Evolutionary conservation across 2,329 filamentous ascomycete genomes (phyloP).

Genomic region (Aspergillus intermedius): DNA sequence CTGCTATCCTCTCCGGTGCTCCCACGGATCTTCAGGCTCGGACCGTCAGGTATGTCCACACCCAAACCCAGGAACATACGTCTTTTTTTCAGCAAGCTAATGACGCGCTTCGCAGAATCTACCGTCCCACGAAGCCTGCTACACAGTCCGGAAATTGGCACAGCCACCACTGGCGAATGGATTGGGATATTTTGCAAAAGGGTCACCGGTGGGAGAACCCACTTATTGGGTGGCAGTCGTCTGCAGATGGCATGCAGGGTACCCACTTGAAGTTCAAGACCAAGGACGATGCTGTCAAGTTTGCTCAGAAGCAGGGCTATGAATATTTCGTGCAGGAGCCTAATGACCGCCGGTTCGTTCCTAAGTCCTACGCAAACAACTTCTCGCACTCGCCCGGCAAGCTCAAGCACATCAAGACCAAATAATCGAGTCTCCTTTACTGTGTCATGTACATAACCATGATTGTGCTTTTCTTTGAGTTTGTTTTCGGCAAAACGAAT

Average conservation of each 20-base stretch:
- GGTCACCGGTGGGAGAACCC: conserved; percentile 98
- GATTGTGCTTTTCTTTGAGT: conserved; percentile 12
- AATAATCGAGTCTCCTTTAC: conserved; percentile 48
- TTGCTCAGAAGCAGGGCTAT: conserved; percentile 98
- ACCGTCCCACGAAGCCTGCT: conserved; percentile 83
- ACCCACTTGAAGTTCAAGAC: conserved; percentile 82
- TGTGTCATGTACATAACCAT: conserved; percentile 33
- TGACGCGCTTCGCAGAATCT: conserved; percentile 60
- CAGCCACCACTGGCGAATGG: conserved; percentile 85
- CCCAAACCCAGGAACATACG: neutral
- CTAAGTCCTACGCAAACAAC: conserved; percentile 96
- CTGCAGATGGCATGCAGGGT: conserved; percentile 89
- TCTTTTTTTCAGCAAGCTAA: conserved; percentile 1
- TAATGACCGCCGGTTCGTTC: conserved; percentile 73
- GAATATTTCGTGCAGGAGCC: conserved; percentile 99
- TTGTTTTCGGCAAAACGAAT: neutral
- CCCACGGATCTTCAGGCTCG: conserved; percentile 90
- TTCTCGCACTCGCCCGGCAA: conserved; percentile 80
- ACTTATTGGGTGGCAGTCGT: conserved; percentile 97
- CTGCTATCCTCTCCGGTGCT: conserved; percentile 82
- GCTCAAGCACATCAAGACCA: conserved; percentile 79
- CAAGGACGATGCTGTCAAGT: conserved; percentile 90
- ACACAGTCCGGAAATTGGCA: conserved; percentile 92
- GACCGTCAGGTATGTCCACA: conserved; percentile 69
- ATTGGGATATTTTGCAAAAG: conserved; percentile 90